Conservation (phyloP, 805 yeast species). For the Grigorovia jiainica region DNA sequence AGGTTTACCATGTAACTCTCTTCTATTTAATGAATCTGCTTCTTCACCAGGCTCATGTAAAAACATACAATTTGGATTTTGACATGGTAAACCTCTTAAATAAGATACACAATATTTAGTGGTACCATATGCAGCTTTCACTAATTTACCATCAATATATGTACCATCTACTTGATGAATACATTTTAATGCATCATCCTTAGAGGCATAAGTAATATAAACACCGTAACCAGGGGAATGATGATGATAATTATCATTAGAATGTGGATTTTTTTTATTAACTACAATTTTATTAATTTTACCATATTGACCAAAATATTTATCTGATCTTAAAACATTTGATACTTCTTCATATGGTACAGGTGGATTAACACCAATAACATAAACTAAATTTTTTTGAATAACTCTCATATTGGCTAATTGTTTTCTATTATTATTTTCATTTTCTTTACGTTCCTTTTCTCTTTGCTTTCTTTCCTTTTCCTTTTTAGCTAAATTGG, state of each 20-base stretch:
- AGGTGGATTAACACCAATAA: constrained; percentile 76
- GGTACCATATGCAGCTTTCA: constrained; percentile 96
- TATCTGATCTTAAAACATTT: constrained; percentile 72
- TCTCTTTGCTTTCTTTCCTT: constrained; percentile 77
- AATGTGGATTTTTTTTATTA: constrained; percentile 55
- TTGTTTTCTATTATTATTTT: constrained; percentile 71
- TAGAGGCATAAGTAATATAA: constrained; percentile 84
- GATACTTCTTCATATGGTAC: constrained; percentile 81
- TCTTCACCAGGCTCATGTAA: constrained; percentile 99
- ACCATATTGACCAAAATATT: constrained; percentile 97
- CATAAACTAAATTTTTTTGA: constrained; percentile 93
- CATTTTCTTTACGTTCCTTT: constrained; percentile 85
- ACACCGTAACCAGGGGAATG: constrained; percentile 74
- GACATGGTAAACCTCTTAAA: constrained; percentile 90
- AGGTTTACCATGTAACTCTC: constrained; percentile 28
- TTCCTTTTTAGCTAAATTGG: constrained; percentile 71
- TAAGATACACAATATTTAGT: constrained; percentile 97
- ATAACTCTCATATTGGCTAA: constrained; percentile 97
- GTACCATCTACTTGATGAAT: constrained; percentile 89
- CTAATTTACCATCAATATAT: constrained; percentile 77
- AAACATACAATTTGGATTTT: constrained; percentile 98
- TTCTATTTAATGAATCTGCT: constrained; percentile 88
- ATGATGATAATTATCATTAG: constrained; percentile 22
- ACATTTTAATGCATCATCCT: constrained; percentile 93
- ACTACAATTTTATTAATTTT: constrained; percentile 89